Evolutionary conservation across 2,329 filamentous ascomycete genomes (phyloP).

Genomic region (Talaromyces sp.): DNA sequence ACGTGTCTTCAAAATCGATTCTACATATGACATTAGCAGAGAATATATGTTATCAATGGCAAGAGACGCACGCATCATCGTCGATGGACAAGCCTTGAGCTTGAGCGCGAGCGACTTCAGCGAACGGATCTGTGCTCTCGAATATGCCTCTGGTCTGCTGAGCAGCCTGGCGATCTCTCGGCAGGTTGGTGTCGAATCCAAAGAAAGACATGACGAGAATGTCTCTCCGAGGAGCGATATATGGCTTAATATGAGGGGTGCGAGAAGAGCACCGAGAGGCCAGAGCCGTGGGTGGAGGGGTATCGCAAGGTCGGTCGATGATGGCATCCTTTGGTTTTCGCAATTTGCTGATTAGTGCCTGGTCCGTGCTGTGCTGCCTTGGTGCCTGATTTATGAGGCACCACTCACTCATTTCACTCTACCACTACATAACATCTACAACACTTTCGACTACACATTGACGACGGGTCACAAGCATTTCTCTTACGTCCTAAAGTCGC

Average conservation of each 20-base stretch:
- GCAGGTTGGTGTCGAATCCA: slow-evolving; percentile 72
- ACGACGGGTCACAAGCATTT: neutral
- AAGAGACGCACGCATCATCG: slow-evolving; percentile 50
- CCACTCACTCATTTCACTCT: neutral
- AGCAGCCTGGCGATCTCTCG: slow-evolving; percentile 64
- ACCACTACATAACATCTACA: neutral
- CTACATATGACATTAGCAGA: slow-evolving; percentile 37
- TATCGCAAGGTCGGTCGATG: slow-evolving; percentile 4
- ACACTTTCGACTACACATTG: neutral
- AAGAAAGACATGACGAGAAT: slow-evolving; percentile 76
- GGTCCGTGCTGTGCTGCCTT: neutral
- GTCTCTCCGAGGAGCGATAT: slow-evolving; percentile 15
- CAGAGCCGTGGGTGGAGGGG: slow-evolving; percentile 5
- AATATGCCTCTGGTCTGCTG: slow-evolving; percentile 69
- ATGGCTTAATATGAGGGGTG: slow-evolving; percentile 18
- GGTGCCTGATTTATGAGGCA: slow-evolving; percentile 11
- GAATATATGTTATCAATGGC: neutral
- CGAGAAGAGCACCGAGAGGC: slow-evolving; percentile 15
- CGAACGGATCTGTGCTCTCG: slow-evolving; percentile 85
- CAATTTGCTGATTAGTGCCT: slow-evolving; percentile 1
- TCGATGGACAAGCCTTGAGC: slow-evolving; percentile 43
- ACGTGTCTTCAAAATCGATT: slow-evolving; percentile 93
- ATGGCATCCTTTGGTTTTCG: slow-evolving; percentile 9
- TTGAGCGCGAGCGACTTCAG: slow-evolving; percentile 64
- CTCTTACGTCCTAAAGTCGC: neutral